These are phyloP conservation scores for Phytophthora sojae DNA, from an alignment of 352 stramenopile genomes.

Conservation along the genomic window DNA sequence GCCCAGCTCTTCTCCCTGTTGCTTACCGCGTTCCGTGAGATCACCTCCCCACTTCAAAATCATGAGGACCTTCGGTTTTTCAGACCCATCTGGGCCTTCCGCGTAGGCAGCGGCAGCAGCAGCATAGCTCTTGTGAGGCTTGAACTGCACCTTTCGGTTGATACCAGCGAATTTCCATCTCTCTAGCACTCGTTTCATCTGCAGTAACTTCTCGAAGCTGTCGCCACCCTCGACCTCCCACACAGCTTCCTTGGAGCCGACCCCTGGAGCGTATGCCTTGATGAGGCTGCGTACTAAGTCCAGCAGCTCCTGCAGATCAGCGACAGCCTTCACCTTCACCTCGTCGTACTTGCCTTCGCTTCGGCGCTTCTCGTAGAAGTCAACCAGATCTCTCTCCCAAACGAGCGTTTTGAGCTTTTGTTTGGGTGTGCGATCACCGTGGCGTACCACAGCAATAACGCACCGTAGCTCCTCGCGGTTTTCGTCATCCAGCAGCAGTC, in stretches of 20 bases:
- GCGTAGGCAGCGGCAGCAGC: slow-evolving; percentile 39
- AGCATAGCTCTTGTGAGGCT: slow-evolving; percentile 75
- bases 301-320: slow-evolving; percentile 82
- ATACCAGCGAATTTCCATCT: slow-evolving; percentile 97
- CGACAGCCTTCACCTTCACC: slow-evolving; percentile 86
- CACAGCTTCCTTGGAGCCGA: slow-evolving; percentile 85
- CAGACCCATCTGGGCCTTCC: slow-evolving; percentile 33
- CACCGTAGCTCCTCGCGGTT: slow-evolving; percentile 97
- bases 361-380: slow-evolving; percentile 78
- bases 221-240: slow-evolving; percentile 89
- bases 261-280: slow-evolving; percentile 78
- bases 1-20: slow-evolving; percentile 96
- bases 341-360: slow-evolving; percentile 85
- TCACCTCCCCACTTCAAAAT: slow-evolving; percentile 99
- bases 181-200: slow-evolving; percentile 97
- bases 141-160: slow-evolving; percentile 97
- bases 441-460: slow-evolving; percentile 98
- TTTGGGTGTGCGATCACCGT: slow-evolving; percentile 99
- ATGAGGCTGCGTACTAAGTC: slow-evolving; percentile 84
- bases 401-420: slow-evolving; percentile 98
- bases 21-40: slow-evolving; percentile 97
- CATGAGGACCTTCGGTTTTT: slow-evolving; percentile 94
- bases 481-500: slow-evolving; percentile 60
- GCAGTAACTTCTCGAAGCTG: slow-evolving; percentile 92
- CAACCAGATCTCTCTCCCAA: slow-evolving; percentile 86